Evolutionary conservation across 2,329 filamentous ascomycete genomes (phyloP).

Genomic region (Diplodia mutila): DNA sequence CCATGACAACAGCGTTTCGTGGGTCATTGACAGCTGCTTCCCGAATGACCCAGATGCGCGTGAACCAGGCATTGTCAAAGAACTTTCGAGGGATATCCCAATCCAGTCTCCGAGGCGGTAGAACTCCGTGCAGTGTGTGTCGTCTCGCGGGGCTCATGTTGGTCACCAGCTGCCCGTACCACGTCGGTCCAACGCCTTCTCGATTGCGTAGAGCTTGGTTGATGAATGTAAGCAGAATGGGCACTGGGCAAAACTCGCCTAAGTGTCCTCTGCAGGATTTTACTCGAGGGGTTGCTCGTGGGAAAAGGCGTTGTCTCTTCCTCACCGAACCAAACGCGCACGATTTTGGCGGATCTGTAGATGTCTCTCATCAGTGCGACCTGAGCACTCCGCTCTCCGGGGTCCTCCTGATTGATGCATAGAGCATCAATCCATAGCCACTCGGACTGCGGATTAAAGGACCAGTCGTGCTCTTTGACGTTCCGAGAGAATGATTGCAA

Average conservation of each 20-base stretch:
- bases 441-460: too few species aligned
- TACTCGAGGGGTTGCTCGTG: too few species aligned
- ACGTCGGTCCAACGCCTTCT: not conserved
- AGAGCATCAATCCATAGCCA: too few species aligned
- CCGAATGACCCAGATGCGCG: not conserved
- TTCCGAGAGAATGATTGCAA: too few species aligned
- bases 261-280: too few species aligned
- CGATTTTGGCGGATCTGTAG: too few species aligned
- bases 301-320: too few species aligned
- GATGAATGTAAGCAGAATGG: not conserved
- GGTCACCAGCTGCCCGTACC: not conserved
- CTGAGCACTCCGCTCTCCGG: too few species aligned
- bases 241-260: not conserved
- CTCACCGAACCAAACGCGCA: too few species aligned
- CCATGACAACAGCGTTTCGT: not conserved
- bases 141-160: not conserved
- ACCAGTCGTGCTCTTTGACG: too few species aligned
- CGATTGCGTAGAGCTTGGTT: not conserved
- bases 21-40: not conserved
- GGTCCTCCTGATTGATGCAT: too few species aligned
- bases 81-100: not conserved
- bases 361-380: too few species aligned
- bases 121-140: not conserved
- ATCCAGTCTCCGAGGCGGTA: accelerated
- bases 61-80: not conserved